Evolutionary conservation across 495 filamentous ascomycete species (phyloP).

Genomic region (Penicillium ucsense): DNA sequence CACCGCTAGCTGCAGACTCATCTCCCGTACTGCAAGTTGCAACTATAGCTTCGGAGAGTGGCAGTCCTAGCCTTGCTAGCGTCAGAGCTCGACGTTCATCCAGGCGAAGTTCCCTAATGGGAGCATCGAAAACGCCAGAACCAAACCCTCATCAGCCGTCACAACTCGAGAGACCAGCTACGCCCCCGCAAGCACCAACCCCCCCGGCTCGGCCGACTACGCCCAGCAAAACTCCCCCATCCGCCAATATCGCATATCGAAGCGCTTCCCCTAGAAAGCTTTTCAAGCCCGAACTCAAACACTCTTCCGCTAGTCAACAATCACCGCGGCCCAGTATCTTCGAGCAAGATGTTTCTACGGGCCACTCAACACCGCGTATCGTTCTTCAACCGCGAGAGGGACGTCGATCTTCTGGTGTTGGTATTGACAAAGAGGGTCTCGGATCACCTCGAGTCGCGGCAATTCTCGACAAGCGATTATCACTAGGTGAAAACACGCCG

Average conservation of each 20-base stretch:
- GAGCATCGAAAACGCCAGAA: slow-evolving; percentile 36
- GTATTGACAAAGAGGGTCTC: slow-evolving; percentile 63
- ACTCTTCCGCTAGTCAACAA: slow-evolving; percentile 26
- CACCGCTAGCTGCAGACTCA: slow-evolving; percentile 19
- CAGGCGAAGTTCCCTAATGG: slow-evolving; percentile 38
- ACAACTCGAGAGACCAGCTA: slow-evolving; percentile 37
- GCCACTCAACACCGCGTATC: slow-evolving; percentile 51
- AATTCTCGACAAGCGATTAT: slow-evolving; percentile 61
- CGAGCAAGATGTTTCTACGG: slow-evolving; percentile 46
- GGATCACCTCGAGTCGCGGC: slow-evolving; percentile 70
- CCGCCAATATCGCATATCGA: slow-evolving; percentile 32
- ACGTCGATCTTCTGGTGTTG: slow-evolving; percentile 60
- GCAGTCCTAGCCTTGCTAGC: slow-evolving; percentile 48
- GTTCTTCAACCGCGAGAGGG: slow-evolving; percentile 54
- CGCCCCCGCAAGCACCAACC: slow-evolving; percentile 41
- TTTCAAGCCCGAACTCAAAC: slow-evolving; percentile 39
- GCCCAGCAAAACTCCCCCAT: slow-evolving; percentile 44
- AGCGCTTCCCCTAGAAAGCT: slow-evolving; percentile 47
- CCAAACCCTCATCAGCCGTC: slow-evolving; percentile 23
- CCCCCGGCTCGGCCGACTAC: slow-evolving; percentile 43
- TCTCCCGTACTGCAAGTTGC: slow-evolving; percentile 23
- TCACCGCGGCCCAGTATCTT: slow-evolving; percentile 43
- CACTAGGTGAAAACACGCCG: slow-evolving; percentile 56
- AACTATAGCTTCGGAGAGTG: slow-evolving; percentile 46
- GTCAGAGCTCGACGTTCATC: slow-evolving; percentile 41